Evolutionary conservation across 2,329 filamentous ascomycete genomes (phyloP).

Genomic region (Mycocentrospora acerina): DNA sequence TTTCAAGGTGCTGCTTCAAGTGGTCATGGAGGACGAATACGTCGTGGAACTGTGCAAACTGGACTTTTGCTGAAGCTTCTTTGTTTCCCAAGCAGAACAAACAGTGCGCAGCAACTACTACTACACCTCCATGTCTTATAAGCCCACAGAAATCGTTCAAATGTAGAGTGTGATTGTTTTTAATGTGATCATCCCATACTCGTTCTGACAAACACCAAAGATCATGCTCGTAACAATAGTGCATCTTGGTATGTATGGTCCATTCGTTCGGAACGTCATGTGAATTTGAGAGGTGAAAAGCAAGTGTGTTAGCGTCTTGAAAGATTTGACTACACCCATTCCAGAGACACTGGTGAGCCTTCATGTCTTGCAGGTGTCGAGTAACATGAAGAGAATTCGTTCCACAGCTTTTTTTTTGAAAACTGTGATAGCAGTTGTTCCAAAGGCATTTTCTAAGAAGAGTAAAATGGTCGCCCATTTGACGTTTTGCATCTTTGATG

Average conservation of each 20-base stretch:
- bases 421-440: not conserved
- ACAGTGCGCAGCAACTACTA: not conserved
- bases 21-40: conserved; percentile 1
- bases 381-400: not conserved
- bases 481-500: not conserved
- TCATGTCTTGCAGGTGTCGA: not conserved
- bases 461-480: not conserved
- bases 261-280: not conserved
- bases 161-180: not conserved
- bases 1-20: not conserved
- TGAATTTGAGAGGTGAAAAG: not conserved
- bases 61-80: conserved; percentile 1
- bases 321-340: not conserved
- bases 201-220: not conserved
- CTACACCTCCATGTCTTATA: not conserved
- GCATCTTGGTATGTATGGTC: not conserved
- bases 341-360: not conserved
- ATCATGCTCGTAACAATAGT: not conserved
- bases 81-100: not conserved
- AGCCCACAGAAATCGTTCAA: not conserved
- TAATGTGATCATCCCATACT: not conserved
- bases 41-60: conserved; percentile 1
- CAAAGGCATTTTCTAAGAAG: not conserved
- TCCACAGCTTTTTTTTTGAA: not conserved
- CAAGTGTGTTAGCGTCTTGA: not conserved